Evolutionary conservation across 2,329 filamentous ascomycete genomes (phyloP).

Genomic region (Metarhizium anisopliae): DNA sequence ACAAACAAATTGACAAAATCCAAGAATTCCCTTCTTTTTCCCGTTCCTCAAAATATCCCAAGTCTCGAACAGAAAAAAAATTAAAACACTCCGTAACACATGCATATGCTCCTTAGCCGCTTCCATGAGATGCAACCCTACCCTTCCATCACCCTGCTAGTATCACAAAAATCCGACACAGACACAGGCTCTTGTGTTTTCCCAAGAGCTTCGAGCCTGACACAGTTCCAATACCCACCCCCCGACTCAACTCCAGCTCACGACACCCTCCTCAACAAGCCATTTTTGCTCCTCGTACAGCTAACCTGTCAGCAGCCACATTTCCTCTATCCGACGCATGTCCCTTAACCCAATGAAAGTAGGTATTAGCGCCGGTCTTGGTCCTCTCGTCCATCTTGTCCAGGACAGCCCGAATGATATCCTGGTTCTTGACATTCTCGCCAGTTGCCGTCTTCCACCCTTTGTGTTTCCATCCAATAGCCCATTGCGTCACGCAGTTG

Average conservation of each 20-base stretch:
- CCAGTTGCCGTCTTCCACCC: constrained; percentile 67
- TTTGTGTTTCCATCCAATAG: constrained; percentile 62
- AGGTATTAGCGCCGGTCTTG: constrained; percentile 48
- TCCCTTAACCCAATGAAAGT: constrained; percentile 85
- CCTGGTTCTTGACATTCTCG: constrained; percentile 74
- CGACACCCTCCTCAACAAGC: background rate
- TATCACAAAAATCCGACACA: background rate
- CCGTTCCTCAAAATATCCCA: background rate
- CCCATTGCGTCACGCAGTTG: constrained; percentile 83
- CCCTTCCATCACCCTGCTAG: background rate
- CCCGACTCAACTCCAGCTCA: background rate
- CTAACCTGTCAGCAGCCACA: constrained; percentile 68
- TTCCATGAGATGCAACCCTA: background rate
- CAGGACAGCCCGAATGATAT: constrained; percentile 68
- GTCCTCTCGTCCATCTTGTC: constrained; percentile 62
- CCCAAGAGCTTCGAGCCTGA: background rate
- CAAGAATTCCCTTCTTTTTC: background rate
- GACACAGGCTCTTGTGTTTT: background rate
- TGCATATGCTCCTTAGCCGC: background rate
- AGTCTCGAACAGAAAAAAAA: background rate
- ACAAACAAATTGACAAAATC: background rate
- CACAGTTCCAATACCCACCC: background rate
- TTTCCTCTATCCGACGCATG: constrained; percentile 70
- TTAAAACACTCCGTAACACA: background rate
- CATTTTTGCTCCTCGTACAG: constrained; percentile 41